Conservation (phyloP, 345 rosid genomes). For the Salix dunnii region DNA sequence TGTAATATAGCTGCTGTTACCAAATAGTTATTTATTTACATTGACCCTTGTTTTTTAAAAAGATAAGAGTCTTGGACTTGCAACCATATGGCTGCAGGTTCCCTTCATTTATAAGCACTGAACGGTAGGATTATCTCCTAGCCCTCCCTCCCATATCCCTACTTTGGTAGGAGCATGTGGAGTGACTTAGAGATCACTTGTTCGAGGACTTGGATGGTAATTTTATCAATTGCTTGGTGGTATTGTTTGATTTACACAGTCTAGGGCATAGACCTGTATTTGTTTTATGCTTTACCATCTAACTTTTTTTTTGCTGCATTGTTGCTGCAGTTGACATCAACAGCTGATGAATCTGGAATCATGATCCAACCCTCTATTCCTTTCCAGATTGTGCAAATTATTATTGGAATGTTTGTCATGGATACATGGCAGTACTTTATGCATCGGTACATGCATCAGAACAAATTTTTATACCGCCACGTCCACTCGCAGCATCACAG, state of each 20-base stretch:
- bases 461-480: constrained; percentile 63
- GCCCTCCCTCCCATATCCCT: background rate
- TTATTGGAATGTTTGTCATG: constrained; percentile 60
- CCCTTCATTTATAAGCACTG: background rate
- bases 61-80: background rate
- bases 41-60: background rate
- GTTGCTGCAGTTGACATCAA: constrained; percentile 49
- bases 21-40: background rate
- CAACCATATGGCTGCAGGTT: background rate
- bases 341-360: constrained; percentile 37
- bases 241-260: background rate
- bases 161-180: background rate
- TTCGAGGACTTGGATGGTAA: constrained; percentile 1
- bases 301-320: background rate
- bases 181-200: background rate
- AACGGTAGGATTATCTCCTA: background rate
- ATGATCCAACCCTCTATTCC: constrained; percentile 45
- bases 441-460: constrained; percentile 69
- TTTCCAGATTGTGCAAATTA: constrained; percentile 45
- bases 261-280: background rate
- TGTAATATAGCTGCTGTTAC: background rate
- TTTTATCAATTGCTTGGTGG: background rate
- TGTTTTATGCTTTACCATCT: background rate
- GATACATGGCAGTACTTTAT: constrained; percentile 74
- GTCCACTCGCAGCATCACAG: constrained; percentile 70